Base-by-base conservation (phyloP, 2,329 filamentous ascomycete genomes). In the Fusarium metavorans region DNA sequence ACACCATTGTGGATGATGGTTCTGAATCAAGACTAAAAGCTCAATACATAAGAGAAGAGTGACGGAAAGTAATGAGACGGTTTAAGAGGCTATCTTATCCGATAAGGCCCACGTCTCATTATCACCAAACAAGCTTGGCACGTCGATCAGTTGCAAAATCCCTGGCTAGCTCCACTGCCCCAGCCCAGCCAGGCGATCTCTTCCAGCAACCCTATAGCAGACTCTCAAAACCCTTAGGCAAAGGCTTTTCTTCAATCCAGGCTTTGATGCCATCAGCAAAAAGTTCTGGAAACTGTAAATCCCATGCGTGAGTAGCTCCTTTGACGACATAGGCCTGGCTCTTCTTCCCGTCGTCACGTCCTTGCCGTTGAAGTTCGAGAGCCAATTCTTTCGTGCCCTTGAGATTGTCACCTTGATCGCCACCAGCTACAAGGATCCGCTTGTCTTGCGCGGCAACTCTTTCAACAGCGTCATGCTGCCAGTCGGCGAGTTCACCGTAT, bases 251-350 rank as follows among this genome's bases (percentile, higher is more conserved):
- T 56, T 81, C 76, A 32, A 82, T 67, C 82, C 83, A 84, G 8
- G 82, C 80, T 64, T 73, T 77, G 7, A 84, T 73, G 3, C 79
- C 80, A 30, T 75, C 74, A 5, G 81, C 81, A 67, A 84, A 84
- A 5, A 84, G 43, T 23, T 77, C 67, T 0, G 82, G 82, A n/a
- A 80, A 70, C 61, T 84, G 82, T 50, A 84, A 66, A 63, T 84
- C 80, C 83, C 83, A 85, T 11, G 78, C 79, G 69, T 84, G 82
- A 25, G 82, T 77, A 11, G 82, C 82, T 7, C 80, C 78, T n/a
- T 50, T 75, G 3, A 84, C 77, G 9, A 83, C 62, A 32, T 79
- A 81, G 6, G 76, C 78, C 9, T 74, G 54, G 3, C 79, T 77
- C 14, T 67, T 57, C 41, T 77, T 65, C 52, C 75, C 37, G 59